Conservation (phyloP, 805 yeast genomes). For the Myxozyma melibiosi region DNA sequence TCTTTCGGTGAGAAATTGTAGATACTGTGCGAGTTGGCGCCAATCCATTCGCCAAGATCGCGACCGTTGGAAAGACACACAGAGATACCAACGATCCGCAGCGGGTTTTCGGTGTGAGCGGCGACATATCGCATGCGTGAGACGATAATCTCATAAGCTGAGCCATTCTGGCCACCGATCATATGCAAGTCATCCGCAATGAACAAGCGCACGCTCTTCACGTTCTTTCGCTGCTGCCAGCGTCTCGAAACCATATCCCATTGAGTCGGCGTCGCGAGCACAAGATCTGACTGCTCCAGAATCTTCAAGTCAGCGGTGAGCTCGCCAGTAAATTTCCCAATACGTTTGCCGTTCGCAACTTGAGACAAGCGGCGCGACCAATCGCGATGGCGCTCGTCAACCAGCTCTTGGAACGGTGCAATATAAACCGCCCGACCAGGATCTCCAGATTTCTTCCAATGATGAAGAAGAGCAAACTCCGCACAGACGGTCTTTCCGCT, state of each 20-base stretch:
- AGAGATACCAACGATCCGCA: conserved; percentile 70
- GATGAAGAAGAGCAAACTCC: conserved; percentile 69
- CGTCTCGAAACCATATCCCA: conserved; percentile 73
- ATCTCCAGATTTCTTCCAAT: conserved; percentile 61
- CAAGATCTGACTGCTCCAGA: conserved; percentile 62
- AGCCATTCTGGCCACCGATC: conserved; percentile 63
- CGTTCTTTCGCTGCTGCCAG: conserved; percentile 75
- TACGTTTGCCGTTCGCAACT: conserved; percentile 59
- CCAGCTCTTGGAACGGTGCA: conserved; percentile 59
- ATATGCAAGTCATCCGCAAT: conserved; percentile 75
- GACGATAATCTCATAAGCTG: conserved; percentile 67
- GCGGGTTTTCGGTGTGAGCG: conserved; percentile 58
- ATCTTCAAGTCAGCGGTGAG: conserved; percentile 55
- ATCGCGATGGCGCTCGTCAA: conserved; percentile 49
- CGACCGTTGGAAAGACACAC: conserved; percentile 71
- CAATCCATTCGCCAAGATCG: conserved; percentile 87
- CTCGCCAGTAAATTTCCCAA: conserved; percentile 64
- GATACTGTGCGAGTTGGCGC: conserved; percentile 58
- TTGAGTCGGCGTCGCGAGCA: conserved; percentile 77
- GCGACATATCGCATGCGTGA: conserved; percentile 73
- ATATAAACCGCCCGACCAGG: conserved; percentile 73
- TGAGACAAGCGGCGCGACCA: conserved; percentile 59
- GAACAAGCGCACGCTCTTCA: conserved; percentile 67
- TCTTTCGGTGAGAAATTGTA: conserved; percentile 72
- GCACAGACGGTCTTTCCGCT: conserved; percentile 73